A percentile compares a stretch with the other conserved stretches of the same genome.
Evolutionary conservation across 73 alveolate genomes (phyloP).

Genomic region (Tetrahymena malaccensis): DNA sequence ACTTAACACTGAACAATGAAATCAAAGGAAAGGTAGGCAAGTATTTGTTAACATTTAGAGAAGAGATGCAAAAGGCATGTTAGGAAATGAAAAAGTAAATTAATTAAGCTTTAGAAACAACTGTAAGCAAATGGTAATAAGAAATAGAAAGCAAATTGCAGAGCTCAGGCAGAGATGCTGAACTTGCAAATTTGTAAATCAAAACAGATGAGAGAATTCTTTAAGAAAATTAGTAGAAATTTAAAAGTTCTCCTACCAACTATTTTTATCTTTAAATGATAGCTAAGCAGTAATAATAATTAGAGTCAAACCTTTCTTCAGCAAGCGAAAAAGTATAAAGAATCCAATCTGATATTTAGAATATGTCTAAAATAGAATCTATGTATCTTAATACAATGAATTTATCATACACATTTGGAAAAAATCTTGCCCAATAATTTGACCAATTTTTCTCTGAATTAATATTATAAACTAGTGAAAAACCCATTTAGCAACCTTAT

Average conservation of each 20-base stretch:
- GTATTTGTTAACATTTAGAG: background rate
- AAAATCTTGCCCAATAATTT: background rate
- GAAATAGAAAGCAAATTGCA: background rate
- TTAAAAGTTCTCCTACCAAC: background rate
- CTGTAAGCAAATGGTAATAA: background rate
- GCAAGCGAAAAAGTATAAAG: background rate
- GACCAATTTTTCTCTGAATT: background rate
- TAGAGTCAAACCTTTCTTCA: background rate
- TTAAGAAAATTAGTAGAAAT: background rate
- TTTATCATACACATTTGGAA: background rate
- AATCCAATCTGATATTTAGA: background rate
- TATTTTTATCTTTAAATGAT: background rate
- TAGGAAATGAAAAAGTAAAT: background rate
- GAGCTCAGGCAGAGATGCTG: background rate
- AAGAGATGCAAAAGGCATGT: background rate
- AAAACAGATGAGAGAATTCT: background rate
- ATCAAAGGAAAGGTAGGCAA: background rate
- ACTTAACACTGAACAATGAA: background rate
- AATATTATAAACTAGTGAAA: background rate
- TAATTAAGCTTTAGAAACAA: background rate
- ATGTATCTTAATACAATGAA: background rate
- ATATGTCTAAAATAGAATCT: background rate
- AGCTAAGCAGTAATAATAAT: background rate
- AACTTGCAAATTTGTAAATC: background rate
- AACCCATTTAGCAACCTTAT: background rate